phyloP scores from a whole-genome alignment of 2,329 filamentous ascomycete genomes.

The Aspergillus nomiae region DNA sequence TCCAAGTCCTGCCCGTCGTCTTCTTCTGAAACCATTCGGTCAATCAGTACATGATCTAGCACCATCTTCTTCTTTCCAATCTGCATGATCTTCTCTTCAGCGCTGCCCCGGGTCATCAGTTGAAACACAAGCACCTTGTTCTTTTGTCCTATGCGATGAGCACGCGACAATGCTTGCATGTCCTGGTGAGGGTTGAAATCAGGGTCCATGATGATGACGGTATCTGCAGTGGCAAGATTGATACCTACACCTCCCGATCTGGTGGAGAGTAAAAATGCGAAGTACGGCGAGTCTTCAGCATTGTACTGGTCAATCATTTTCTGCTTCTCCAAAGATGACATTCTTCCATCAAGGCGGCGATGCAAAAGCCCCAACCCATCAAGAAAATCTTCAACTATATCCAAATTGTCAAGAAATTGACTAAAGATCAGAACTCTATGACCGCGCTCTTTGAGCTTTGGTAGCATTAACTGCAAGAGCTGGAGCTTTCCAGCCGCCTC shows the following conservation, averaged over 20 bases:
- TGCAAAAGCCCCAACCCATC: conserved; percentile 71
- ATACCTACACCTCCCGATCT: conserved; percentile 95
- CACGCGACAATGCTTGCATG: conserved; percentile 89
- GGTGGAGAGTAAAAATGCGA: conserved; percentile 91
- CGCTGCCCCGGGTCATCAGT: conserved; percentile 82
- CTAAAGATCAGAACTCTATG: conserved; percentile 95
- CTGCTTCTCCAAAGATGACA: conserved; percentile 84
- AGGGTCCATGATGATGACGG: conserved; percentile 94
- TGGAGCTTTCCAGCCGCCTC: conserved; percentile 90
- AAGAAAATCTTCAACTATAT: conserved; percentile 91
- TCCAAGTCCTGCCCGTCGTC: conserved; percentile 78
- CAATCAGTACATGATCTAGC: conserved; percentile 90
- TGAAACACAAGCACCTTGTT: conserved; percentile 96
- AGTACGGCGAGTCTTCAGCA: conserved; percentile 75
- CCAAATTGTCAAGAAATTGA: conserved; percentile 84
- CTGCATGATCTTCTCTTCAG: conserved; percentile 95
- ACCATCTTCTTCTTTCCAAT: conserved; percentile 96
- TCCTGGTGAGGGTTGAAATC: conserved; percentile 99
- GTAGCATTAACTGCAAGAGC: conserved; percentile 80
- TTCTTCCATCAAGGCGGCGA: conserved; percentile 81
- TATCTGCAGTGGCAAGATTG: conserved; percentile 94
- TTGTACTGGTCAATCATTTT: conserved; percentile 94
- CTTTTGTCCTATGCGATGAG: conserved; percentile 94
- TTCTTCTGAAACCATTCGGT: conserved; percentile 84
- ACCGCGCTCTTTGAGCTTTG: conserved; percentile 79